These are phyloP conservation scores for Fusarium sarcochroum DNA, from an alignment of 2,329 filamentous ascomycete species.

Conservation along the genomic window DNA sequence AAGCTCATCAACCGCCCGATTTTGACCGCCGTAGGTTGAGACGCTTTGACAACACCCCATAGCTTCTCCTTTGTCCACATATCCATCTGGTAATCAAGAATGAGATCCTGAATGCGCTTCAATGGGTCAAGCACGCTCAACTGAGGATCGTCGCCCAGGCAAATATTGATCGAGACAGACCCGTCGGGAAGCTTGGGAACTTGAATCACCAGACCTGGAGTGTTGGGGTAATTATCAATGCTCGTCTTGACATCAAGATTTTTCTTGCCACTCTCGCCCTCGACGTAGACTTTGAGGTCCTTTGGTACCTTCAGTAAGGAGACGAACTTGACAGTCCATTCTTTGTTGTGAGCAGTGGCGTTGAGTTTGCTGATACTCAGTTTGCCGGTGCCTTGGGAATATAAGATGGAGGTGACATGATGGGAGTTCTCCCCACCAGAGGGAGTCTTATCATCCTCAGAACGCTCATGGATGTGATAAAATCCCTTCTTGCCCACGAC, in stretches of 20 bases:
- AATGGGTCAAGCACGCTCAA: conserved; percentile 32
- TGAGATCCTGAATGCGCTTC: conserved; percentile 31
- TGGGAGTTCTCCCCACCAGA: background rate
- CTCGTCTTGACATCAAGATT: background rate
- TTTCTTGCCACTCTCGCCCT: too few species aligned
- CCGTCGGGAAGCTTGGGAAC: conserved; percentile 8
- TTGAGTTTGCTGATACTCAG: too few species aligned
- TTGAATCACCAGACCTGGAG: conserved; percentile 31
- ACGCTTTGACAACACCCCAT: conserved; percentile 38
- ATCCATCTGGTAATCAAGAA: conserved; percentile 49
- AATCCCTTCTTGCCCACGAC: conserved; percentile 62
- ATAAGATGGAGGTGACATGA: too few species aligned
- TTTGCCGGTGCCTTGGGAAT: conserved; percentile 17
- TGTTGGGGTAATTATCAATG: conserved; percentile 27
- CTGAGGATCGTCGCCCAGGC: conserved; percentile 15
- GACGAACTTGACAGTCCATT: conserved; percentile 38
- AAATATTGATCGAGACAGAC: background rate
- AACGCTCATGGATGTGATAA: conserved; percentile 66
- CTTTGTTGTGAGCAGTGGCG: too few species aligned
- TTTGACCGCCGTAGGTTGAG: conserved; percentile 34
- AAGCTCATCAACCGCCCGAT: conserved; percentile 45
- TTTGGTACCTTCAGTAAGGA: conserved; percentile 14
- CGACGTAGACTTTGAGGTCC: conserved; percentile 14
- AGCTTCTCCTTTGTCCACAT: conserved; percentile 47
- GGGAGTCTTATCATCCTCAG: conserved; percentile 4